Evolutionary conservation across 2,329 filamentous ascomycete genomes (phyloP).

Genomic region (Diaporthe amygdali): DNA sequence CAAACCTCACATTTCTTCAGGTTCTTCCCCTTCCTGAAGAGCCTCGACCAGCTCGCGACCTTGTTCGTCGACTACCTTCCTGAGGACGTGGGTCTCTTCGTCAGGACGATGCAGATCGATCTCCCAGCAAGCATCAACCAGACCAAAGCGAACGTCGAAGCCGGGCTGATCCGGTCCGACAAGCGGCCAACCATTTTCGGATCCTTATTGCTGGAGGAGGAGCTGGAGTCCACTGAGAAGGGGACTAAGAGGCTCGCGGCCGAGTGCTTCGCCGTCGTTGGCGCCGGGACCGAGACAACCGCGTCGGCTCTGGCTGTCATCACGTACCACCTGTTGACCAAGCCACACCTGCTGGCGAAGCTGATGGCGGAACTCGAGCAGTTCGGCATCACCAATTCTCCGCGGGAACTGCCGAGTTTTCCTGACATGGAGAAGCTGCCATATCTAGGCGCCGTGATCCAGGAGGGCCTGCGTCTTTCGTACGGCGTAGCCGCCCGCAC

Average conservation of each 20-base stretch:
- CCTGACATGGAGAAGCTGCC: slow-evolving; percentile 17
- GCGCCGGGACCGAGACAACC: slow-evolving; percentile 32
- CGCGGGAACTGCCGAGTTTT: not conserved
- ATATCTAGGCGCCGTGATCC: slow-evolving; percentile 21
- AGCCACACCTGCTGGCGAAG: slow-evolving; percentile 11
- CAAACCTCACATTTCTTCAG: slow-evolving; percentile 30
- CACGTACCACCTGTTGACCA: slow-evolving; percentile 27
- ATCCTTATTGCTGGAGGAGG: slow-evolving; percentile 32
- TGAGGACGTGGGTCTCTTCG: not conserved
- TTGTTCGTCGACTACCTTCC: slow-evolving; percentile 19
- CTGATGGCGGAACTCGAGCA: slow-evolving; percentile 39
- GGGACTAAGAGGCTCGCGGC: slow-evolving; percentile 33
- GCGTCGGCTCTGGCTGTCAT: slow-evolving; percentile 28
- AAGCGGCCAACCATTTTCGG: slow-evolving; percentile 39
- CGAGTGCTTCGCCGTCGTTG: slow-evolving; percentile 37
- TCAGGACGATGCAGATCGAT: slow-evolving; percentile 41
- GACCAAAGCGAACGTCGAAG: slow-evolving; percentile 34
- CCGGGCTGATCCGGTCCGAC: slow-evolving; percentile 31
- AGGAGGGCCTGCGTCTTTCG: slow-evolving; percentile 20
- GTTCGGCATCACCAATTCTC: slow-evolving; percentile 36
- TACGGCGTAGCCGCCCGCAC: slow-evolving; percentile 24
- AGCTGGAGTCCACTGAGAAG: slow-evolving; percentile 37
- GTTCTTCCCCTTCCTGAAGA: slow-evolving; percentile 28
- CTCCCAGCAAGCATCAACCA: slow-evolving; percentile 41
- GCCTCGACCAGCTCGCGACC: slow-evolving; percentile 27